Conservation (phyloP, 192 early-diverging fungal genomes). For the Linnemannia zychae region DNA sequence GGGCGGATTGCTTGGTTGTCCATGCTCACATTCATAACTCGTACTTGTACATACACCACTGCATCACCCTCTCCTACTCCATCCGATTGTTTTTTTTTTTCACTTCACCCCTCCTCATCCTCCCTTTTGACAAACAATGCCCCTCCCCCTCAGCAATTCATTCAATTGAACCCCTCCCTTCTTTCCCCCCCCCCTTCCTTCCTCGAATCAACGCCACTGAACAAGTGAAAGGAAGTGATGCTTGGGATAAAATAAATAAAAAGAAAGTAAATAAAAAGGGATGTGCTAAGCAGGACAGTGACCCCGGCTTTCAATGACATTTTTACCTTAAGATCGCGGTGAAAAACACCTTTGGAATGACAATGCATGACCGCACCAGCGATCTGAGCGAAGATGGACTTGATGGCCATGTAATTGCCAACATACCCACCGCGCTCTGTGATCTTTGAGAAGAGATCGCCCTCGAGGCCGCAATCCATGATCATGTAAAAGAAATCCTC, state of each 20-base stretch:
- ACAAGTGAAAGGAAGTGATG: neutral
- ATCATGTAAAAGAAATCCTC: conserved; percentile 72
- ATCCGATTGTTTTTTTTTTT: no score
- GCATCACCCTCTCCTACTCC: neutral
- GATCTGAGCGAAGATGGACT: conserved; percentile 63
- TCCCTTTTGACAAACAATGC: no score
- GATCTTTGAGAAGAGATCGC: conserved; percentile 95
- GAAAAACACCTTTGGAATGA: conserved; percentile 76
- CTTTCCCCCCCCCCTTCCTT: neutral
- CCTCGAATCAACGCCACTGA: neutral
- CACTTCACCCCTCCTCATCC: no score
- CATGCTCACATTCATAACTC: no score
- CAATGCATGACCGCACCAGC: conserved; percentile 82
- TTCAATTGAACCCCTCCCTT: neutral
- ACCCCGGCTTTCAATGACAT: neutral
- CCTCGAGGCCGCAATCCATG: conserved; percentile 85
- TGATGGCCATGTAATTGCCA: conserved; percentile 80
- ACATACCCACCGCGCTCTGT: conserved; percentile 82
- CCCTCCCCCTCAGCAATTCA: no score
- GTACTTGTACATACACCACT: no score
- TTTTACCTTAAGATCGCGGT: conserved; percentile 77
- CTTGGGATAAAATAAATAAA: neutral
- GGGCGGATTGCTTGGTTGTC: no score
- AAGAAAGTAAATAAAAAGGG: neutral
- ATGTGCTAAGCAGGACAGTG: neutral